phyloP scores from a whole-genome alignment of 805 yeast species.

The Cyberlindnera japonica region DNA sequence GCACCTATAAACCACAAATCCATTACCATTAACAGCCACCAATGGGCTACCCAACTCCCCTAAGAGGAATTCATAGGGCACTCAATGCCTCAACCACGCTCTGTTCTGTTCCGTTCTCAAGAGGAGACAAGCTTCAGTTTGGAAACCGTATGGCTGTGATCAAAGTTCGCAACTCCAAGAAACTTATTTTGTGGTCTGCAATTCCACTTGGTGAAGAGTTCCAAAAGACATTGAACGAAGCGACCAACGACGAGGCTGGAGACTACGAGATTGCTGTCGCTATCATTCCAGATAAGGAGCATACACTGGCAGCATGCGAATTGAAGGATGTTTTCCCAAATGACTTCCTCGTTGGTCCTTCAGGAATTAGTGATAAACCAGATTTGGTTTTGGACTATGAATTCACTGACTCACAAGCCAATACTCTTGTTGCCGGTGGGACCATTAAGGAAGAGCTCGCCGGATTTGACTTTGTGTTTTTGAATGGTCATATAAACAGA shows the following conservation, averaged over 20 bases:
- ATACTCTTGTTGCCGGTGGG: slow-evolving; percentile 31
- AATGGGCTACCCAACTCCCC: slow-evolving; percentile 39
- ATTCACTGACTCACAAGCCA: slow-evolving; percentile 33
- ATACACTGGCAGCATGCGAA: slow-evolving; percentile 56
- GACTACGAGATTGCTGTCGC: slow-evolving; percentile 42
- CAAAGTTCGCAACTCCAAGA: slow-evolving; percentile 25
- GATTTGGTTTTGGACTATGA: slow-evolving; percentile 37
- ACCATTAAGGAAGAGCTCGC: slow-evolving; percentile 39
- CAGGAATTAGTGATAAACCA: slow-evolving; percentile 35
- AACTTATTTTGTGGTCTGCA: slow-evolving; percentile 52
- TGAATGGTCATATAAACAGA: slow-evolving; percentile 55
- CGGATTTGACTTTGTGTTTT: slow-evolving; percentile 50
- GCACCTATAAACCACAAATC: no score
- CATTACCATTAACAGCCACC: not conserved
- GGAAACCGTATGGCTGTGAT: slow-evolving; percentile 40
- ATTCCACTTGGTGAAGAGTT: slow-evolving; percentile 51
- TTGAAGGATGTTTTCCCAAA: slow-evolving; percentile 49
- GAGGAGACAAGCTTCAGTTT: slow-evolving; percentile 29
- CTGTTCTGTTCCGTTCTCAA: slow-evolving; percentile 35
- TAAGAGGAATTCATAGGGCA: slow-evolving; percentile 38
- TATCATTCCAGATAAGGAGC: slow-evolving; percentile 61
- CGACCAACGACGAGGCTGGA: slow-evolving; percentile 33
- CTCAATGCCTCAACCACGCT: slow-evolving; percentile 31
- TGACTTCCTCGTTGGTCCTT: slow-evolving; percentile 50
- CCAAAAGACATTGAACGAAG: slow-evolving; percentile 35